phyloP scores from a whole-genome alignment of 2,329 filamentous ascomycete species.

The Diaporthe amygdali region DNA sequence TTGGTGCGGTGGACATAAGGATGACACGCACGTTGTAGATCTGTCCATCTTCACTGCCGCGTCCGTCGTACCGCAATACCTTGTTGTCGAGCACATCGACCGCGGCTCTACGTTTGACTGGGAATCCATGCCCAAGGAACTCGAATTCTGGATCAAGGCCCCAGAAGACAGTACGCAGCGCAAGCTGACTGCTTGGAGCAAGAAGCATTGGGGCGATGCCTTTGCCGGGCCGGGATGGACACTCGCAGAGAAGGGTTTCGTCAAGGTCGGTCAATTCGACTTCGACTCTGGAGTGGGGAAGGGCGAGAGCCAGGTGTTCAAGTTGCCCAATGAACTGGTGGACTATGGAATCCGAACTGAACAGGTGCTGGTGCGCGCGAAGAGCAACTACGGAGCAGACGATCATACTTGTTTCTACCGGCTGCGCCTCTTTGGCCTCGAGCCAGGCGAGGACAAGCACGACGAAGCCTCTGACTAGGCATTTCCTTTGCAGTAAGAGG shows the following conservation, averaged over 20 bases:
- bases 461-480: neutral
- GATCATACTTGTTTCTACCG: conserved; percentile 72
- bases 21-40: conserved; percentile 59
- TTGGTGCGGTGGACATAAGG: conserved; percentile 73
- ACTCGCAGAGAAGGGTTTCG: conserved; percentile 47
- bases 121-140: conserved; percentile 65
- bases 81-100: conserved; percentile 76
- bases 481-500: neutral
- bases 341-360: conserved; percentile 53
- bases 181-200: conserved; percentile 49
- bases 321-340: conserved; percentile 55
- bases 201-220: conserved; percentile 44
- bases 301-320: conserved; percentile 54
- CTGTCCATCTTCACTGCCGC: conserved; percentile 68
- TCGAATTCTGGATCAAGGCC: conserved; percentile 73
- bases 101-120: conserved; percentile 66
- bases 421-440: conserved; percentile 59
- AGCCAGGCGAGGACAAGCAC: conserved; percentile 32
- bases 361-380: conserved; percentile 58
- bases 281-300: conserved; percentile 53
- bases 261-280: conserved; percentile 62
- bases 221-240: conserved; percentile 25
- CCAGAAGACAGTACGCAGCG: conserved; percentile 48
- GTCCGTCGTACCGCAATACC: conserved; percentile 67
- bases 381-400: conserved; percentile 62